Evolutionary conservation across 495 filamentous ascomycete genomes (phyloP).

Genomic region (Hyaloscypha variabilis): DNA sequence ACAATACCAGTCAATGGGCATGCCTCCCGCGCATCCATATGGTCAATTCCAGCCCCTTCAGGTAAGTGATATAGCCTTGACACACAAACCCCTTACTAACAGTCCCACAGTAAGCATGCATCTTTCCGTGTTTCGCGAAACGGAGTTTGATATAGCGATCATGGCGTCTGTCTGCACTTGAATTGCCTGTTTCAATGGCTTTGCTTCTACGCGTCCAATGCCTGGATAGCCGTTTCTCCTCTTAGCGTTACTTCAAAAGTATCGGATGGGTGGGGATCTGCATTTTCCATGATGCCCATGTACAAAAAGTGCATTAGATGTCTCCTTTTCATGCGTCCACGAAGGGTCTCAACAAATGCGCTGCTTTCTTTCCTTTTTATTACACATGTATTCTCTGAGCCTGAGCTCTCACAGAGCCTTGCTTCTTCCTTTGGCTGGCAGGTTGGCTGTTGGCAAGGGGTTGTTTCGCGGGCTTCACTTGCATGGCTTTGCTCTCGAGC

Average conservation of each 20-base stretch:
- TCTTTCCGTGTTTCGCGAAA: slow-evolving; percentile 34
- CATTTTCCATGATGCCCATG: slow-evolving; percentile 36
- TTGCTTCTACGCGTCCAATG: slow-evolving; percentile 34
- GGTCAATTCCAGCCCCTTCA: slow-evolving; percentile 35
- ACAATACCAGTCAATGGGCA: slow-evolving; percentile 83
- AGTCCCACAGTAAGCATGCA: slow-evolving; percentile 33
- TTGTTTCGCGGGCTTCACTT: background rate
- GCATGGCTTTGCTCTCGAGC: slow-evolving; percentile 6
- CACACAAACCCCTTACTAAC: background rate
- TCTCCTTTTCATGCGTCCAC: slow-evolving; percentile 36
- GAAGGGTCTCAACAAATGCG: slow-evolving; percentile 29
- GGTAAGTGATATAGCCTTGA: slow-evolving; percentile 29
- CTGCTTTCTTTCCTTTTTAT: slow-evolving; percentile 21
- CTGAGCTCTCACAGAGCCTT: slow-evolving; percentile 16
- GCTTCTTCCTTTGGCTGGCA: slow-evolving; percentile 14
- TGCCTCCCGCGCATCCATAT: slow-evolving; percentile 68
- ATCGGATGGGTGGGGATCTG: slow-evolving; percentile 36
- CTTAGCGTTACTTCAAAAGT: slow-evolving; percentile 40
- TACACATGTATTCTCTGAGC: slow-evolving; percentile 21
- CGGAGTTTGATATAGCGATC: slow-evolving; percentile 36
- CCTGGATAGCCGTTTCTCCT: slow-evolving; percentile 36
- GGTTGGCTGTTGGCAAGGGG: slow-evolving; percentile 10
- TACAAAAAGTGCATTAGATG: slow-evolving; percentile 38
- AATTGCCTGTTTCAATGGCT: slow-evolving; percentile 30
- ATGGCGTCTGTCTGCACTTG: slow-evolving; percentile 34